Base-by-base conservation (phyloP, 768 basidiomycete genomes). In the Hygrocybe coccinea region DNA sequence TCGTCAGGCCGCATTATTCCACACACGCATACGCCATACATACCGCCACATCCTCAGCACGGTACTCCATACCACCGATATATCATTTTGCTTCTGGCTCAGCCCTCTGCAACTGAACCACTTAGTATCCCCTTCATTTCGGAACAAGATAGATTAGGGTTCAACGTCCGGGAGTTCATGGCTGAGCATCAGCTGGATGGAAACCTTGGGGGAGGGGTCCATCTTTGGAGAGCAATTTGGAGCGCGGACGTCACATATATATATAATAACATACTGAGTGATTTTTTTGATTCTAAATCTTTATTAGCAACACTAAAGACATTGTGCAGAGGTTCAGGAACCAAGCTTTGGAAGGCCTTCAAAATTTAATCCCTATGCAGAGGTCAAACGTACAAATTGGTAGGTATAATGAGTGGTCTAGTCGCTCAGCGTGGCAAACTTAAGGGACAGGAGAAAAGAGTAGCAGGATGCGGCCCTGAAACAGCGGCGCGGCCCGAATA, bases 1-100 rank as follows among this genome's bases (percentile, higher is more conserved):
- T 65, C 62, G 69, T 72, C 55, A 2, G 21, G 22, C 61, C 70
- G 2, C 64, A 76, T 36, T 64, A 78, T 51, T 74, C 80, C 59
- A 69, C 29, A 46, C n/a, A 19, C 76, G 1, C 87, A 89, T 67
- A 88, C 87, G 5, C 72, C 74, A 22, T 97, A 95, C 69, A 75
- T 95, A 59, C 89, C 95, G 5, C 97, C 95, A 3, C 93, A 97
- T 61, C 95, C 95, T 2, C 89, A 92, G 66, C 80, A 81, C 36
- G 93, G 94, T 49, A 87, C 93, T 10, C 83, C 84, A 0, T 93
- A 91, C 71, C 95, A 99, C 71, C 91, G 95, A 58, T 97, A 95
- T 69, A 81, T 84, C 8, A 61, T 87, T 43, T 74, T 95, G 25
- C 74, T 95, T 25, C 77, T 95, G 46, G 85, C 83, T 9, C 92